Evolutionary conservation across 495 filamentous ascomycete genomes (phyloP).

Genomic region (Aspergillus biplanus): DNA sequence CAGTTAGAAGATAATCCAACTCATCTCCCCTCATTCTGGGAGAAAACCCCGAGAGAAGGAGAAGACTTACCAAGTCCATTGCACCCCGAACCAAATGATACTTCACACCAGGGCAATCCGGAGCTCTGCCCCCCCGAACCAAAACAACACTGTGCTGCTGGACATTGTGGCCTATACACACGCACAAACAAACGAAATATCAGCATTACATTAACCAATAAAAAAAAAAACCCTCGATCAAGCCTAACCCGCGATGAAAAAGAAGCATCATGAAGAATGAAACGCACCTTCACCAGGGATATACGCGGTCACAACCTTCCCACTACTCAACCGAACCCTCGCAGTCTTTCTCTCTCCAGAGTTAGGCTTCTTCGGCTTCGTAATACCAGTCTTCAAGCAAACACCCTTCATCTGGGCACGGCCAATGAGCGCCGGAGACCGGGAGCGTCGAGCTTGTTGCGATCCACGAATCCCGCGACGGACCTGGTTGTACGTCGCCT

Average conservation of each 20-base stretch:
- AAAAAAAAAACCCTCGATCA: conserved; percentile 7
- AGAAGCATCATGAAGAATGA: conserved; percentile 3
- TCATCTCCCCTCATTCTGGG: conserved; percentile 13
- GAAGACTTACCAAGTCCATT: conserved; percentile 81
- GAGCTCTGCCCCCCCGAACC: conserved; percentile 83
- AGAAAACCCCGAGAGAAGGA: conserved; percentile 3
- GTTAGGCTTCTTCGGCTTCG: conserved; percentile 98
- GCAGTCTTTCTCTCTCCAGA: conserved; percentile 93
- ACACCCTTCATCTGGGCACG: conserved; percentile 91
- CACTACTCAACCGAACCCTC: conserved; percentile 83
- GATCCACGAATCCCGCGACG: conserved; percentile 72
- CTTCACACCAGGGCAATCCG: conserved; percentile 98
- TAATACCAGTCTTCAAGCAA: conserved; percentile 87
- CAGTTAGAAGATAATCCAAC: conserved; percentile 22
- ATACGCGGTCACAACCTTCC: conserved; percentile 84
- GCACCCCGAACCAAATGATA: conserved; percentile 92
- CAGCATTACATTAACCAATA: conserved; percentile 15
- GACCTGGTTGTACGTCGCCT: conserved; percentile 59
- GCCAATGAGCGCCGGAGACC: conserved; percentile 80
- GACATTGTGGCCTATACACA: conserved; percentile 81
- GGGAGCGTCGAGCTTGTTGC: conserved; percentile 77
- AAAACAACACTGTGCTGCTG: conserved; percentile 98
- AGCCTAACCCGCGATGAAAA: not conserved
- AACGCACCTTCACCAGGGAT: conserved; percentile 88
- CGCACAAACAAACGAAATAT: not conserved